Evolutionary conservation across 805 yeast species (phyloP).

Genomic region (Wickerhamomyces tratensis): DNA sequence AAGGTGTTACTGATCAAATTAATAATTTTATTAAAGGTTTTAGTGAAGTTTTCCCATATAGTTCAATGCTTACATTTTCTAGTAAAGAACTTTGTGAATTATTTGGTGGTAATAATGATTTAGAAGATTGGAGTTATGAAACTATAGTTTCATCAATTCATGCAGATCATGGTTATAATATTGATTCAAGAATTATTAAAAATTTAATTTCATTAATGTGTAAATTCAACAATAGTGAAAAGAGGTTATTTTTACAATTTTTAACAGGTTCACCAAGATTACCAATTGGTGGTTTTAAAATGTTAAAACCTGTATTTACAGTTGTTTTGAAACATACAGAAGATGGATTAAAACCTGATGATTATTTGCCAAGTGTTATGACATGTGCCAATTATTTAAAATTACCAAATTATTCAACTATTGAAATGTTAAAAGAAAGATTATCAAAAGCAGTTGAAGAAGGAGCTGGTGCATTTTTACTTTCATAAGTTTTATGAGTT

Average conservation of each 20-base stretch:
- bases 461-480: constrained; percentile 80
- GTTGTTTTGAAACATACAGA: constrained; percentile 83
- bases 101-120: constrained; percentile 51
- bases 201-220: constrained; percentile 54
- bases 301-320: constrained; percentile 73
- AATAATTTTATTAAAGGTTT: constrained; percentile 72
- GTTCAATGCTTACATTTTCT: constrained; percentile 60
- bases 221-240: constrained; percentile 41
- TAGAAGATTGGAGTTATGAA: constrained; percentile 78
- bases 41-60: constrained; percentile 70
- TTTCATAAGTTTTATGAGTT: constrained; percentile 36
- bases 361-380: constrained; percentile 93
- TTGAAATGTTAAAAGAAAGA: constrained; percentile 46
- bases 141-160: constrained; percentile 51
- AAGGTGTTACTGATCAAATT: constrained; percentile 59
- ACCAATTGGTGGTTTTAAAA: constrained; percentile 90
- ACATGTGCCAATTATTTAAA: constrained; percentile 94
- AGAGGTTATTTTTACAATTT: constrained; percentile 73
- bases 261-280: constrained; percentile 88
- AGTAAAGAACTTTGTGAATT: constrained; percentile 63
- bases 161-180: constrained; percentile 86
- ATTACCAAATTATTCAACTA: constrained; percentile 70
- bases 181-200: constrained; percentile 55
- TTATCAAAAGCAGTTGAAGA: constrained; percentile 69
- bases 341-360: constrained; percentile 56